These are phyloP conservation scores for Suhomyces guaymorum DNA, from an alignment of 1,139 yeast species.

Conservation along the genomic window DNA sequence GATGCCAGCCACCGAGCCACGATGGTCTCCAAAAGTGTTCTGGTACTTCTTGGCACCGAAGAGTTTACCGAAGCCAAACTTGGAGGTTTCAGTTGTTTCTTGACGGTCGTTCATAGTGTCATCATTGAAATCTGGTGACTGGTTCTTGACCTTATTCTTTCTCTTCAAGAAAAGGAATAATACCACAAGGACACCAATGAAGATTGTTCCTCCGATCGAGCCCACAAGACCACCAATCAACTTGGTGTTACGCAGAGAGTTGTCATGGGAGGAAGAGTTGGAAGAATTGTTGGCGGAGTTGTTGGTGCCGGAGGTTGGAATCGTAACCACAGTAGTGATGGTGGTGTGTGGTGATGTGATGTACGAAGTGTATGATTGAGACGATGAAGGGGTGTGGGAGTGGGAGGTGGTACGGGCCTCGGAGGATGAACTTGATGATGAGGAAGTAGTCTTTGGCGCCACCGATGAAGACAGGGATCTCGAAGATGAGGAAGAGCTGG, in stretches of 20 bases:
- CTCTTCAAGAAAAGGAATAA: slow-evolving; percentile 39
- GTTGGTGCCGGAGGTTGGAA: slow-evolving; percentile 33
- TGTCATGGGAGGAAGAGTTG: slow-evolving; percentile 16
- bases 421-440: slow-evolving; percentile 6
- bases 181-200: slow-evolving; percentile 41
- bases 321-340: slow-evolving; percentile 42
- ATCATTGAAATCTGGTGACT: slow-evolving; percentile 48
- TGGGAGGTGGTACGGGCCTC: slow-evolving; percentile 3
- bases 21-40: slow-evolving; percentile 15
- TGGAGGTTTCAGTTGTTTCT: slow-evolving; percentile 13
- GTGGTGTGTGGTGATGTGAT: slow-evolving; percentile 37
- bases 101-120: slow-evolving; percentile 17
- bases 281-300: slow-evolving; percentile 9
- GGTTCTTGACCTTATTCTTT: slow-evolving; percentile 40
- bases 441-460: slow-evolving; percentile 15
- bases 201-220: slow-evolving; percentile 48
- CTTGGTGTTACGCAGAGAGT: slow-evolving; percentile 42
- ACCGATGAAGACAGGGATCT: slow-evolving; percentile 13
- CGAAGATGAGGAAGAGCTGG: slow-evolving; percentile 15
- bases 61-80: slow-evolving; percentile 31
- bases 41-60: slow-evolving; percentile 29
- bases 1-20: slow-evolving; percentile 19
- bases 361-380: slow-evolving; percentile 27
- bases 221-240: slow-evolving; percentile 52
- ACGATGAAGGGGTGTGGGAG: slow-evolving; percentile 8